Conservation (phyloP, 345 rosid genomes). For the Syzygium jambos region DNA sequence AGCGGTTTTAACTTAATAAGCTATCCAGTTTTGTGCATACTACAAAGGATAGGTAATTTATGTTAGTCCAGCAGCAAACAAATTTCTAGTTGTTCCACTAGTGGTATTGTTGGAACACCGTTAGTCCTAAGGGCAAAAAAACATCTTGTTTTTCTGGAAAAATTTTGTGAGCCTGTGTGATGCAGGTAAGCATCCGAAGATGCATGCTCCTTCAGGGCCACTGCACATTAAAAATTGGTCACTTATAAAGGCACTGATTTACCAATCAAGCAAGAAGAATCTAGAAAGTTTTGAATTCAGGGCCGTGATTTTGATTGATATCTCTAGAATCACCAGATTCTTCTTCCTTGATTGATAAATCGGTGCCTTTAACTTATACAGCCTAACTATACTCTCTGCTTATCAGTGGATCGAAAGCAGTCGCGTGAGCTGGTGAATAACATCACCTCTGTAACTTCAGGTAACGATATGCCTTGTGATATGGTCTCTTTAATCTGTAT, state of each 20-base stretch:
- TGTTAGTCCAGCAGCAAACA: background rate
- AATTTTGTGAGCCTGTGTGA: background rate
- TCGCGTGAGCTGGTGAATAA: background rate
- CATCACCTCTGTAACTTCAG: constrained; percentile 68
- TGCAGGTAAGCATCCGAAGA: background rate
- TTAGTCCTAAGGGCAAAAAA: background rate
- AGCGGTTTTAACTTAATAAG: background rate
- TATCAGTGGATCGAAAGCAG: background rate
- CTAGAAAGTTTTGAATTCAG: no score
- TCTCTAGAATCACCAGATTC: no score
- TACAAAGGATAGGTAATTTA: background rate
- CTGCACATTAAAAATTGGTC: background rate
- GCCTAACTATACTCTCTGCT: background rate
- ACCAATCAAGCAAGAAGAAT: no score
- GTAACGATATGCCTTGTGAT: constrained; percentile 52
- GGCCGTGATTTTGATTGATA: no score
- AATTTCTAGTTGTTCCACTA: background rate
- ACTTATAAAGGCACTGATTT: no score
- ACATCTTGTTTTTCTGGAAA: background rate
- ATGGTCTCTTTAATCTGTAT: constrained; percentile 77
- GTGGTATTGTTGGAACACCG: background rate
- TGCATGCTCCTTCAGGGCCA: background rate
- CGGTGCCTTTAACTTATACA: background rate
- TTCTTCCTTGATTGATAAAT: no score
- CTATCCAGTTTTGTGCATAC: background rate